Evolutionary conservation across 805 yeast genomes (phyloP).

Genomic region (Schizosaccharomyces osmophilus): DNA sequence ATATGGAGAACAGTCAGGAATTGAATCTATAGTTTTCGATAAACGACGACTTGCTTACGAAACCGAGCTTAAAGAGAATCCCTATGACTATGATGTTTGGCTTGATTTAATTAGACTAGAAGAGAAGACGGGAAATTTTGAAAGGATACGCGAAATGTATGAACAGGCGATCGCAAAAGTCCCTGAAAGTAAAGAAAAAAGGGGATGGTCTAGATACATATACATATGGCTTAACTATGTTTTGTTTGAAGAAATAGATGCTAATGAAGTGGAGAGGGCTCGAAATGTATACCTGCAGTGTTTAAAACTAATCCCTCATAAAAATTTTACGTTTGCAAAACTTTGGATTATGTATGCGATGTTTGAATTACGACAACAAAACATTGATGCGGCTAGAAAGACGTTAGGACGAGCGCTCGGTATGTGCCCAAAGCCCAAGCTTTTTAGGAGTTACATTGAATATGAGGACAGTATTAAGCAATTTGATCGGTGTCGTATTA

Average conservation of each 20-base stretch:
- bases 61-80: conserved; percentile 20
- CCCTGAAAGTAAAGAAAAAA: conserved; percentile 19
- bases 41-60: conserved; percentile 38
- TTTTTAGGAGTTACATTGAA: conserved; percentile 39
- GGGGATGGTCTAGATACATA: conserved; percentile 44
- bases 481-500: conserved; percentile 51
- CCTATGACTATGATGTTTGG: conserved; percentile 56
- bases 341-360: conserved; percentile 50
- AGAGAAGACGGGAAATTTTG: conserved; percentile 14
- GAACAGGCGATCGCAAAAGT: conserved; percentile 20
- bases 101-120: conserved; percentile 39
- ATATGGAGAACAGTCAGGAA: conserved; percentile 29
- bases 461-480: conserved; percentile 48
- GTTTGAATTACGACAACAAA: conserved; percentile 43
- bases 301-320: conserved; percentile 30
- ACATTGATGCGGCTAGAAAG: conserved; percentile 31
- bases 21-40: conserved; percentile 26
- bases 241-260: conserved; percentile 30
- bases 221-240: conserved; percentile 48
- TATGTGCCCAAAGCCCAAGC: conserved; percentile 29
- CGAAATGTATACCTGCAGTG: conserved; percentile 28
- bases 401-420: conserved; percentile 55
- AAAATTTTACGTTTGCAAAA: conserved; percentile 38
- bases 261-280: conserved; percentile 21
- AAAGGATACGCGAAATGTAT: conserved; percentile 16